Conservation (phyloP, 2,329 filamentous ascomycete genomes). For the Penicillium sclerotigenum region DNA sequence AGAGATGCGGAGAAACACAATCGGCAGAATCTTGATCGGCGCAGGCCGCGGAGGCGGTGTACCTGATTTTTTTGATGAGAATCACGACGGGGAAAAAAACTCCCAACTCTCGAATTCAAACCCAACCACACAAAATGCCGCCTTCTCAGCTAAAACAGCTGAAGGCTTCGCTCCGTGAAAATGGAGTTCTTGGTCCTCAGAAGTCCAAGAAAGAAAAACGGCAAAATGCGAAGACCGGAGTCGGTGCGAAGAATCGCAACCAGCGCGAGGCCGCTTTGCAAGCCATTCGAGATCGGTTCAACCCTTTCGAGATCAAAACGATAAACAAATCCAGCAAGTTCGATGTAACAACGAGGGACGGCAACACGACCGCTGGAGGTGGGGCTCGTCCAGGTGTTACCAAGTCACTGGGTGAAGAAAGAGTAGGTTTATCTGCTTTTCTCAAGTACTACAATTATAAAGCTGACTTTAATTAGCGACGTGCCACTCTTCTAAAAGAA, state of each 20-base stretch:
- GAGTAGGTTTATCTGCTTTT: conserved; percentile 49
- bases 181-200: conserved; percentile 85
- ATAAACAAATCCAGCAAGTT: conserved; percentile 77
- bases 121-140: conserved; percentile 60
- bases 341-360: conserved; percentile 68
- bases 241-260: conserved; percentile 69
- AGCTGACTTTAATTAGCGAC: conserved; percentile 52
- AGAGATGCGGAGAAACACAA: conserved; percentile 22
- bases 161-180: conserved; percentile 83
- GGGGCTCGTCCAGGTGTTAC: conserved; percentile 76
- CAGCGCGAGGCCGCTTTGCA: conserved; percentile 75
- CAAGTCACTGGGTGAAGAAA: conserved; percentile 83
- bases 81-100: conserved; percentile 27
- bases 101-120: conserved; percentile 20
- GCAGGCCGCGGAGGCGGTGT: conserved; percentile 36
- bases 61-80: conserved; percentile 25
- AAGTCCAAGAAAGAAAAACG: conserved; percentile 94
- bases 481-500: conserved; percentile 80
- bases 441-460: background rate
- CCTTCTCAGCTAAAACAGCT: conserved; percentile 95
- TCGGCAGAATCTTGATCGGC: conserved; percentile 30
- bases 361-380: conserved; percentile 49
- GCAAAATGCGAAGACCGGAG: conserved; percentile 64
- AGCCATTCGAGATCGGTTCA: conserved; percentile 91
- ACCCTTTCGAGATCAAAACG: conserved; percentile 92